These are phyloP conservation scores for Vigna unguiculata DNA, from an alignment of 306 rosid genomes.

Conservation along the genomic window DNA sequence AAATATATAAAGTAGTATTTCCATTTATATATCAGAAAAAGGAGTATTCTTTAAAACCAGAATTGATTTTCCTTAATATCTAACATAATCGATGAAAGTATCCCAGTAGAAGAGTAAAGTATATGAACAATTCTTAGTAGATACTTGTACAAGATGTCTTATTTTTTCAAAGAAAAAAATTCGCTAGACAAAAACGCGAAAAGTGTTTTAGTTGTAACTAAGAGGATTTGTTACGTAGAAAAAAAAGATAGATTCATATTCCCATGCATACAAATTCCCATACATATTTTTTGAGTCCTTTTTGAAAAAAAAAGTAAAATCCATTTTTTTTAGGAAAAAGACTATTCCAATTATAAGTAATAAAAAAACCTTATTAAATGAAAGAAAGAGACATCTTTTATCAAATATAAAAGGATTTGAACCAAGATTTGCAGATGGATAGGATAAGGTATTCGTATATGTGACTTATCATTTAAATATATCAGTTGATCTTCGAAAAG, in stretches of 20 bases:
- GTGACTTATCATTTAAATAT: too few relatives aligned
- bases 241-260: not conserved
- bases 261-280: not conserved
- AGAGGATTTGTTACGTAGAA: not conserved
- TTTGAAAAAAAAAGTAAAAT: not conserved
- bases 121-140: not conserved
- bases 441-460: too few relatives aligned
- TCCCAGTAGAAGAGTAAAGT: not conserved
- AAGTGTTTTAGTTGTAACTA: not conserved
- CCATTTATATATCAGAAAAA: too few relatives aligned
- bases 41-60: too few relatives aligned
- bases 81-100: not conserved
- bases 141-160: not conserved
- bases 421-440: too few relatives aligned
- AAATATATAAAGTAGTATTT: too few relatives aligned
- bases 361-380: too few relatives aligned
- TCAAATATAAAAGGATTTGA: too few relatives aligned
- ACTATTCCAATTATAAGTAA: too few relatives aligned
- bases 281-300: not conserved
- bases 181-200: not conserved
- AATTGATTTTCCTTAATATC: not conserved
- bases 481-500: too few relatives aligned
- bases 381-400: too few relatives aligned
- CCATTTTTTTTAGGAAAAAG: not conserved
- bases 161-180: not conserved